Base-by-base conservation (phyloP, 2,329 filamentous ascomycete species). In the Colletotrichum aenigma region DNA sequence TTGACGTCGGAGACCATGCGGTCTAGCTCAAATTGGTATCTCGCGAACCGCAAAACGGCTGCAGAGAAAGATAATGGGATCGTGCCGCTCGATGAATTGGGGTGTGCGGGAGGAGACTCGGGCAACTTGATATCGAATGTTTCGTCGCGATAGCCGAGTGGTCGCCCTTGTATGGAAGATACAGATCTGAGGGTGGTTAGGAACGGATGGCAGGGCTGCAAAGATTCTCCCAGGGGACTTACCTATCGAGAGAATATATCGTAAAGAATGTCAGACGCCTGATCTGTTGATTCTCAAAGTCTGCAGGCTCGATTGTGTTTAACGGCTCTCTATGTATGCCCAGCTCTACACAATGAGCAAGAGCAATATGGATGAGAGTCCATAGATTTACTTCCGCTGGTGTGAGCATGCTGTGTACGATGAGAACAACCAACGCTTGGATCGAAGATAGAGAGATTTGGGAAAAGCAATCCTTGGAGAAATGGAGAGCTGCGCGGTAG, bases 321-420 rank as follows among this genome's bases (percentile, higher is more conserved):
- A 69, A 24, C n/a, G 81, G 79, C 70, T 85, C 83, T 38, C 83
- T 79, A 66, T 86, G 84, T 6, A 86, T 77, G 7, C 84, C 84
- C 8, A 85, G 70, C 52, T 86, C 84, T 9, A 86, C 79, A 28
- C 82, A 83, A 71, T 85, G 81, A 2, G 84, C 83, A 76, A 85
- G 81, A 7, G 82, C 84, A 61, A 85, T 76, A 66, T 85, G 82
- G 0, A 78, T 77, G 6, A 85, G 71, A 1, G 84, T 85, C 83
- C 84, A 86, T 1, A 85, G 79, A 61, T 85, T 83, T 8, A 83
- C 73, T 34, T 82, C 82, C 3, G 81, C 81, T 1, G 83, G 84
- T 1, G 80, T 82, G 6, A 83, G 77, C 66, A 85, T 79, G 58
- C 82, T 81, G 65, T 84, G 82, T 1, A 82, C 78, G 4, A 80